Evolutionary conservation across 1,139 yeast genomes (phyloP).

Genomic region (Scheffersomyces insectosa): DNA sequence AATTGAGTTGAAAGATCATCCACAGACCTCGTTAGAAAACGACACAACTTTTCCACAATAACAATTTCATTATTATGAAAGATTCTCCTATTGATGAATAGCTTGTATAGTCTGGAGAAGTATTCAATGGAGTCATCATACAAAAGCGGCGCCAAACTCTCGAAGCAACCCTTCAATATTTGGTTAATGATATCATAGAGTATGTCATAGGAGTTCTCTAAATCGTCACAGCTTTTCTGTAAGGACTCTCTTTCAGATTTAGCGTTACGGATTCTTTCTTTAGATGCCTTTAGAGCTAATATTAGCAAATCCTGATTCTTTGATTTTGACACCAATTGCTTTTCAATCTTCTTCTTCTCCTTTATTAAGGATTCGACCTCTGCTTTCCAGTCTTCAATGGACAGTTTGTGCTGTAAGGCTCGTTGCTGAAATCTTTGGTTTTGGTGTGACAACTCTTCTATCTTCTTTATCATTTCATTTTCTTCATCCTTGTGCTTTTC

Average conservation of each 20-base stretch:
- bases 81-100: conserved; percentile 9
- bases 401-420: too few species aligned
- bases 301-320: too few species aligned
- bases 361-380: too few species aligned
- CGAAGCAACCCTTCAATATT: conserved; percentile 3
- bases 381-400: too few species aligned
- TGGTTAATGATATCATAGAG: conserved; percentile 2
- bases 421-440: too few species aligned
- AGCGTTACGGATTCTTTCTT: too few species aligned
- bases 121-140: conserved; percentile 20
- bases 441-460: too few species aligned
- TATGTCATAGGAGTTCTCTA: not conserved
- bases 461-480: not conserved
- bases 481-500: not conserved
- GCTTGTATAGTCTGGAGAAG: conserved; percentile 12
- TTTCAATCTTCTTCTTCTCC: too few species aligned
- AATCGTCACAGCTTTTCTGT: not conserved
- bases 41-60: conserved; percentile 14
- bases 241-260: too few species aligned
- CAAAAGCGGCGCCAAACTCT: conserved; percentile 18
- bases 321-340: too few species aligned
- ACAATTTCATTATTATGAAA: conserved; percentile 11
- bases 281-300: too few species aligned
- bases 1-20: conserved; percentile 20
- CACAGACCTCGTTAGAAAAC: conserved; percentile 18